A percentile compares a stretch with the other conserved stretches of the same genome.
phyloP scores from a whole-genome alignment of 1,139 yeast species.

The Pneumocystis oryctolagi region DNA sequence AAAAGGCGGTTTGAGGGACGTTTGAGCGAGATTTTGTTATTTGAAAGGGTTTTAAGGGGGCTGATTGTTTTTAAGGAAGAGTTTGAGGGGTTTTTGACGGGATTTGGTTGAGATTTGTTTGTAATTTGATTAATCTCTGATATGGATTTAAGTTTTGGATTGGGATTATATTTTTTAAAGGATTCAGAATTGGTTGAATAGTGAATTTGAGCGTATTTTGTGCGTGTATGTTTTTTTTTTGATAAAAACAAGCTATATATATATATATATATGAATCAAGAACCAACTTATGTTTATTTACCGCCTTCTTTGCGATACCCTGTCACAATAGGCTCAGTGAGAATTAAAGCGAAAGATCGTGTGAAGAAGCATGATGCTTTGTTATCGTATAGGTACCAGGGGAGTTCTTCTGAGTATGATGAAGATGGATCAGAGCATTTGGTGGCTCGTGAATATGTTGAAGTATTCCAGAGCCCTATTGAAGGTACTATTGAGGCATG shows the following conservation, averaged over 20 bases:
- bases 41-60: neutral
- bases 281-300: neutral
- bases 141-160: neutral
- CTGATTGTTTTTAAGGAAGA: no score
- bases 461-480: constrained; percentile 65
- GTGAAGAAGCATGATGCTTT: constrained; percentile 42
- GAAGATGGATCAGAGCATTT: constrained; percentile 18
- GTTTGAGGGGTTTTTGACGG: neutral
- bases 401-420: constrained; percentile 18
- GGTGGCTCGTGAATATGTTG: constrained; percentile 26
- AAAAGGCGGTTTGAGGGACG: no score
- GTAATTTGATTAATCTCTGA: neutral
- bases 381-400: constrained; percentile 53
- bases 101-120: neutral
- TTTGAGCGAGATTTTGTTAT: no score
- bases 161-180: no score
- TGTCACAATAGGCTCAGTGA: constrained; percentile 43
- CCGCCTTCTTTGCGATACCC: constrained; percentile 45
- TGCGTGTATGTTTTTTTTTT: neutral
- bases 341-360: constrained; percentile 32
- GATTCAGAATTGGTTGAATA: no score
- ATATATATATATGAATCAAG: neutral
- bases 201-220: no score
- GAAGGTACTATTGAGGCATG: constrained; percentile 50
- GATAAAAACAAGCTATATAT: neutral